phyloP scores from a whole-genome alignment of 2,329 filamentous ascomycete species.

The Sarocladium strictum region DNA sequence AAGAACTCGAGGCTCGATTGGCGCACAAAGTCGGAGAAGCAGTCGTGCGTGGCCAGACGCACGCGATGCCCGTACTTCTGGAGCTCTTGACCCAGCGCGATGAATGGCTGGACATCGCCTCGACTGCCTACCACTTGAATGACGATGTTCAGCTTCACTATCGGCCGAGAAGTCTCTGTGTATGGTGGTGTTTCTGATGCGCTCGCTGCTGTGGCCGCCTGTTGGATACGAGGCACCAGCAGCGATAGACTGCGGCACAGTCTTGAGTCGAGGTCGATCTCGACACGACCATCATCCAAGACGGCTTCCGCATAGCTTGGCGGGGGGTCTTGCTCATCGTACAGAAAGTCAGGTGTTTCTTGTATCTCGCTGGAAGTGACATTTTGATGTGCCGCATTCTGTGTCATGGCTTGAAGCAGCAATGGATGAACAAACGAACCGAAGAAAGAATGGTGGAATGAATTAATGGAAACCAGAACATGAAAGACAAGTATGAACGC shows the following conservation, averaged over 20 bases:
- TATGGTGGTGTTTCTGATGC: background rate
- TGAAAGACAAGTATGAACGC: no score
- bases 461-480: no score
- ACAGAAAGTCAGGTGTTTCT: no score
- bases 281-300: background rate
- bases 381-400: no score
- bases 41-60: slow-evolving; percentile 60
- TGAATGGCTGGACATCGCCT: slow-evolving; percentile 75
- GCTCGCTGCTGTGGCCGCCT: background rate
- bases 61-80: slow-evolving; percentile 67
- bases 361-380: no score
- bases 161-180: background rate
- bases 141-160: slow-evolving; percentile 58
- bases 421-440: no score
- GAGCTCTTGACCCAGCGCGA: slow-evolving; percentile 64
- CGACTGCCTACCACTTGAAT: slow-evolving; percentile 75
- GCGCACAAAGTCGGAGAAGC: slow-evolving; percentile 43
- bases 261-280: background rate
- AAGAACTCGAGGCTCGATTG: slow-evolving; percentile 45
- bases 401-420: no score
- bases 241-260: background rate
- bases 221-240: background rate
- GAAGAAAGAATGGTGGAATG: no score
- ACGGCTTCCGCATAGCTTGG: no score
- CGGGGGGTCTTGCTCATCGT: no score